Conservation (phyloP, 2,329 filamentous ascomycete species). For the Fusarium clavum region DNA sequence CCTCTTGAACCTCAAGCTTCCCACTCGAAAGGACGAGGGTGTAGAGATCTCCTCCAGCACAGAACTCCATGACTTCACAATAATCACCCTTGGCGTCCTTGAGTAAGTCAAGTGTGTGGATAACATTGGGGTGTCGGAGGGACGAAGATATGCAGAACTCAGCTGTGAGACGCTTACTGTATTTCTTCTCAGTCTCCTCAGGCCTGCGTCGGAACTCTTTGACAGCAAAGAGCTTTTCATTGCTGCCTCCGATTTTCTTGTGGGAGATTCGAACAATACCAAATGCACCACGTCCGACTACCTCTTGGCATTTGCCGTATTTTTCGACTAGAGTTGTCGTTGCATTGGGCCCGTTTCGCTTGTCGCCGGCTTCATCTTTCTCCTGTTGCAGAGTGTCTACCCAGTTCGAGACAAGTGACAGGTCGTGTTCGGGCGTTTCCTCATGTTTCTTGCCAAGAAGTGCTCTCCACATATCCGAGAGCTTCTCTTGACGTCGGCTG, state of each 20-base stretch:
- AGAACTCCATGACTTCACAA: slow-evolving; percentile 99
- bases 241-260: slow-evolving; percentile 85
- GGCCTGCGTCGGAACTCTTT: slow-evolving; percentile 97
- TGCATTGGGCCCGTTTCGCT: slow-evolving; percentile 79
- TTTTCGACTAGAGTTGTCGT: slow-evolving; percentile 86
- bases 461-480: slow-evolving; percentile 89
- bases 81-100: slow-evolving; percentile 97
- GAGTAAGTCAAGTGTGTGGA: slow-evolving; percentile 94
- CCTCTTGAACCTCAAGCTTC: slow-evolving; percentile 91
- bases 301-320: slow-evolving; percentile 98
- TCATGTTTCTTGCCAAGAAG: slow-evolving; percentile 89
- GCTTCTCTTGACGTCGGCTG: slow-evolving; percentile 91
- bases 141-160: slow-evolving; percentile 99
- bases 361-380: slow-evolving; percentile 85
- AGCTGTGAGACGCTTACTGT: slow-evolving; percentile 95
- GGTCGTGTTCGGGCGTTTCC: slow-evolving; percentile 77
- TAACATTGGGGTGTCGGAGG: slow-evolving; percentile 95
- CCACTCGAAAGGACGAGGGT: slow-evolving; percentile 90
- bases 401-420: slow-evolving; percentile 95
- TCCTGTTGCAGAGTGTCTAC: slow-evolving; percentile 93
- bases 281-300: slow-evolving; percentile 95
- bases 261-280: slow-evolving; percentile 98
- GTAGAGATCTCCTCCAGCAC: slow-evolving; percentile 94
- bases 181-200: slow-evolving; percentile 95
- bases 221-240: slow-evolving; percentile 94